A percentile compares a stretch with the other conserved stretches of the same genome.
These are phyloP conservation scores for Wickerhamomyces hampshirensis DNA, from an alignment of 805 yeast species.

Conservation along the genomic window DNA sequence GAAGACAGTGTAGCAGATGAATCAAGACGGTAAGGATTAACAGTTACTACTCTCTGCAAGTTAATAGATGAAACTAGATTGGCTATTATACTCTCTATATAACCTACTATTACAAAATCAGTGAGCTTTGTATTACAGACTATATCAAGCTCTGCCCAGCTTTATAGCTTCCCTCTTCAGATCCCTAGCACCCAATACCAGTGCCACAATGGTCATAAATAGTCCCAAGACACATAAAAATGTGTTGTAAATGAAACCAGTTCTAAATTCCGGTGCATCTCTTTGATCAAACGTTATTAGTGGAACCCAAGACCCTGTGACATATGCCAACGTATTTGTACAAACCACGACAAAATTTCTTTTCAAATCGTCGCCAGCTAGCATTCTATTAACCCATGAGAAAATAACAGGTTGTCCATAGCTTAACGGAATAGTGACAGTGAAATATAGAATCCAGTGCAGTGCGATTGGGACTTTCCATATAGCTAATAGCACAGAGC, in stretches of 20 bases:
- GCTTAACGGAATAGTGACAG: conserved; percentile 42
- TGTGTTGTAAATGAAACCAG: conserved; percentile 33
- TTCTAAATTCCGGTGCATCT: conserved; percentile 32
- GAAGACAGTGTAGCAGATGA: too few species aligned
- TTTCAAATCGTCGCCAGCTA: conserved; percentile 31
- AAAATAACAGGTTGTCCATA: conserved; percentile 55
- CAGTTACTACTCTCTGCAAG: too few species aligned
- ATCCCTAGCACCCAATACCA: not conserved
- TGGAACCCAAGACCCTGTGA: conserved; percentile 32
- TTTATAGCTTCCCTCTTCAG: not conserved
- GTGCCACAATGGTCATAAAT: not conserved
- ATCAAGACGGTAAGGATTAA: too few species aligned
- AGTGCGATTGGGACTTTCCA: conserved; percentile 47
- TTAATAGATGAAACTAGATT: too few species aligned
- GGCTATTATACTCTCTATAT: too few species aligned
- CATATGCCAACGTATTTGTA: conserved; percentile 39
- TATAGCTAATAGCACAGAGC: not conserved
- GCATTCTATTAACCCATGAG: conserved; percentile 49
- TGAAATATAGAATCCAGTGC: conserved; percentile 47
- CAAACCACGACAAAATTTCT: conserved; percentile 34
- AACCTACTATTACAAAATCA: too few species aligned
- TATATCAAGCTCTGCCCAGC: not conserved
- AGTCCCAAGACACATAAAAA: conserved; percentile 1
- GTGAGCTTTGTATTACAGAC: too few species aligned
- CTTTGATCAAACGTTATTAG: conserved; percentile 35